Evolutionary conservation across 768 basidiomycete species (phyloP).

Genomic region (Phanerochaete sordida): DNA sequence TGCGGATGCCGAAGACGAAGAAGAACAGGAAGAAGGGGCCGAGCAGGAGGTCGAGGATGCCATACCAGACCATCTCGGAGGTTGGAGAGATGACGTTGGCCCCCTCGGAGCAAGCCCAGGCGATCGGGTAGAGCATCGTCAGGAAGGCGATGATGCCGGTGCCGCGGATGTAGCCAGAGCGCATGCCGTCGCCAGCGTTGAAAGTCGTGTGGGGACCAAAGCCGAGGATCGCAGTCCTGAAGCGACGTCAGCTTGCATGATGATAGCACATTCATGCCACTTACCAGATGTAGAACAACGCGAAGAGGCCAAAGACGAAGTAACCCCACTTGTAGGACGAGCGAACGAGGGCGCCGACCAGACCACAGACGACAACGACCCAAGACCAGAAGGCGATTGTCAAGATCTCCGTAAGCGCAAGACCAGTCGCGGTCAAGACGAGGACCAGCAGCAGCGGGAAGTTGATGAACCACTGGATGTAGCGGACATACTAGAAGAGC

Average conservation of each 20-base stretch:
- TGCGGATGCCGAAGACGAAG: conserved; percentile 19
- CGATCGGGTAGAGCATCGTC: conserved; percentile 54
- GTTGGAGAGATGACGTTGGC: conserved; percentile 44
- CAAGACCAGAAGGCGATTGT: conserved; percentile 40
- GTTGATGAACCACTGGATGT: conserved; percentile 55
- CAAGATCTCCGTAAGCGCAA: conserved; percentile 47
- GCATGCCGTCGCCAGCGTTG: conserved; percentile 20
- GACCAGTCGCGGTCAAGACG: conserved; percentile 41
- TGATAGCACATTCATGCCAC: conserved; percentile 12
- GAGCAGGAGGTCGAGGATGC: conserved; percentile 40
- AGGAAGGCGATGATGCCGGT: conserved; percentile 42
- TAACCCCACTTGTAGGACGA: conserved; percentile 52
- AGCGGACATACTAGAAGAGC: conserved; percentile 38
- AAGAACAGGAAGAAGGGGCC: conserved; percentile 36
- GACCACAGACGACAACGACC: conserved; percentile 40
- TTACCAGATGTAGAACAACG: conserved; percentile 47
- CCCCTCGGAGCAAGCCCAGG: conserved; percentile 53
- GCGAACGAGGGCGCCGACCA: conserved; percentile 47
- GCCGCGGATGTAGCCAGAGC: conserved; percentile 27
- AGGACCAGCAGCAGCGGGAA: conserved; percentile 47
- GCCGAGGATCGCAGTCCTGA: conserved; percentile 18
- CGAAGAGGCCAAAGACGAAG: conserved; percentile 41
- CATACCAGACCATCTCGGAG: conserved; percentile 53
- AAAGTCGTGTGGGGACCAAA: conserved; percentile 25
- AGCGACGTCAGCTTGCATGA: background rate